Evolutionary conservation across 228 moss, liverwort and hornwort species (phyloP).

Genomic region (Sphagnum fallax): DNA sequence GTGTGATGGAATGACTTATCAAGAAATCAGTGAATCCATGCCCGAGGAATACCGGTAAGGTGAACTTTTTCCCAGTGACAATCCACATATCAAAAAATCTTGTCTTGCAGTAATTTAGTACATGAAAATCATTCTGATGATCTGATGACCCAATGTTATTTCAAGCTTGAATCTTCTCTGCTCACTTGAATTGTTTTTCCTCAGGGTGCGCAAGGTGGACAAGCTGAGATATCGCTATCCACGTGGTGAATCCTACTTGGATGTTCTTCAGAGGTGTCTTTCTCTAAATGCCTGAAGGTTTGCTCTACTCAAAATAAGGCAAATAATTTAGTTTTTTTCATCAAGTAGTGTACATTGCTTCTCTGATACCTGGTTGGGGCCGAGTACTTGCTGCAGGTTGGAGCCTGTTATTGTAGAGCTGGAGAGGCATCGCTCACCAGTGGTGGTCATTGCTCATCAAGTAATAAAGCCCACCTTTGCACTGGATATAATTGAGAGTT

Average conservation of each 20-base stretch:
- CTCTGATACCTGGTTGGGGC: neutral
- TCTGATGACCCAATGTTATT: too few relatives aligned
- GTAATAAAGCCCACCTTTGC: conserved; percentile 16
- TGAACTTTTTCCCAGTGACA: neutral
- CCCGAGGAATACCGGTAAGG: conserved; percentile 88
- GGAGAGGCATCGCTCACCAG: conserved; percentile 95
- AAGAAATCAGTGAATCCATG: conserved; percentile 85
- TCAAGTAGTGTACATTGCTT: too few relatives aligned
- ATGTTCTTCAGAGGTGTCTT: conserved; percentile 87
- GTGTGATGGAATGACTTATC: conserved; percentile 96
- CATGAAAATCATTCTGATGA: too few relatives aligned
- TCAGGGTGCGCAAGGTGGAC: conserved; percentile 86
- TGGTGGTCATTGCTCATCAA: conserved; percentile 97
- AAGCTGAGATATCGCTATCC: conserved; percentile 95
- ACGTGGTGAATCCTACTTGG: conserved; percentile 96
- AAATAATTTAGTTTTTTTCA: too few relatives aligned
- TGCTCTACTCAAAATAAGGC: too few relatives aligned
- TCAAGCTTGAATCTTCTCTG: too few relatives aligned
- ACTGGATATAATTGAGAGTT: too few relatives aligned
- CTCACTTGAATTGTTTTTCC: neutral
- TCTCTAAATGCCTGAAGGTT: neutral
- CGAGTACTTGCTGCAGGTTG: conserved; percentile 39
- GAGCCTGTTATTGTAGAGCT: conserved; percentile 98
- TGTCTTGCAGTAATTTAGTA: too few relatives aligned
- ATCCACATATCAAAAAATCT: too few relatives aligned